Conservation (phyloP, 805 yeast genomes). For the Candida pseudoglaebosa region DNA sequence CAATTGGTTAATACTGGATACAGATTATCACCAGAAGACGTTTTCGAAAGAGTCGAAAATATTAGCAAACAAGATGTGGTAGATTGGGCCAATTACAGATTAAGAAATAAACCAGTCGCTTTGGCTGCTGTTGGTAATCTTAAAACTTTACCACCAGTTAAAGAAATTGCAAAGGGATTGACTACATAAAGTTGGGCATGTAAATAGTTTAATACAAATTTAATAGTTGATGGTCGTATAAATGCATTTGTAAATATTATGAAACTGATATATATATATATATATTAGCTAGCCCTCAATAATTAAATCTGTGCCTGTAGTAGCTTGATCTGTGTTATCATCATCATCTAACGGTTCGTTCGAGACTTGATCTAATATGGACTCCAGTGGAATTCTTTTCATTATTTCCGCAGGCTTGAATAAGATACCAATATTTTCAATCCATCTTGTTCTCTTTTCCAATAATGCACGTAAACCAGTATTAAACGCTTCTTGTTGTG, state of each 20-base stretch:
- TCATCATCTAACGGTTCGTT: conserved; percentile 33
- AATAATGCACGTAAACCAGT: conserved; percentile 73
- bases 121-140: conserved; percentile 90
- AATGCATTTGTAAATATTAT: neutral
- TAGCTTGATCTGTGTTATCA: conserved; percentile 23
- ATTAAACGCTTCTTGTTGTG: conserved; percentile 67
- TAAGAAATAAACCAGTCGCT: conserved; percentile 76
- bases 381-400: conserved; percentile 68
- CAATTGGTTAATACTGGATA: conserved; percentile 93
- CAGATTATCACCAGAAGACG: conserved; percentile 68
- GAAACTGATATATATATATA: conserved; percentile 1
- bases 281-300: conserved; percentile 8
- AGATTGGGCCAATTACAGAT: conserved; percentile 81
- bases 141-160: conserved; percentile 62
- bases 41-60: conserved; percentile 68
- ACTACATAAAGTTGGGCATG: neutral
- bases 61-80: conserved; percentile 78
- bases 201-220: neutral
- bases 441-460: conserved; percentile 89
- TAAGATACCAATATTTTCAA: conserved; percentile 80
- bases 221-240: neutral
- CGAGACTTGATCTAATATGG: conserved; percentile 48
- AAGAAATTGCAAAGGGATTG: conserved; percentile 44
- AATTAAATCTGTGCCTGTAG: conserved; percentile 21
- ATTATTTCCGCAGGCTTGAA: conserved; percentile 65